phyloP scores from a whole-genome alignment of 2,329 filamentous ascomycete species.

The Dactylellina leptospora region DNA sequence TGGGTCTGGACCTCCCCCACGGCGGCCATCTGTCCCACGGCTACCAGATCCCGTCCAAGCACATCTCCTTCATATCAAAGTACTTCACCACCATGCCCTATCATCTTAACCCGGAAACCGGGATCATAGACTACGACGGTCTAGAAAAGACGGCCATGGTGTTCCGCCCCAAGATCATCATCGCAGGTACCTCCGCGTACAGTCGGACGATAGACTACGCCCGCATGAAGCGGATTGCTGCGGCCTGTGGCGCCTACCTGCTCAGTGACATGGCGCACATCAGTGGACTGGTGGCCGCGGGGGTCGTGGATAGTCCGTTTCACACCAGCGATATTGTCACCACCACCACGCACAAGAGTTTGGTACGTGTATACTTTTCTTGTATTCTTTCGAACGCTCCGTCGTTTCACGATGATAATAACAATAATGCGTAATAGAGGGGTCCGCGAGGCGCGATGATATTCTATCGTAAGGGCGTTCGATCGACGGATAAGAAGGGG shows the following conservation, averaged over 20 bases:
- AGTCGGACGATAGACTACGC: constrained; percentile 95
- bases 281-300: constrained; percentile 89
- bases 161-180: constrained; percentile 94
- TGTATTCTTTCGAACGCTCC: neutral
- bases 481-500: constrained; percentile 81
- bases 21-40: constrained; percentile 96
- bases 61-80: constrained; percentile 98
- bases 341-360: constrained; percentile 96
- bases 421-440: constrained; percentile 62
- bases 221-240: constrained; percentile 86
- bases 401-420: neutral
- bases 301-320: constrained; percentile 90
- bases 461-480: constrained; percentile 94
- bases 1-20: constrained; percentile 96
- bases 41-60: constrained; percentile 91
- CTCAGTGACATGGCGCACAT: constrained; percentile 98
- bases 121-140: constrained; percentile 92
- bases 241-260: constrained; percentile 91
- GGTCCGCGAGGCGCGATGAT: constrained; percentile 97
- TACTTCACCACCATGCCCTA: constrained; percentile 99
- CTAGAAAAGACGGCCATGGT: constrained; percentile 85
- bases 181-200: constrained; percentile 95
- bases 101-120: constrained; percentile 86
- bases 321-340: constrained; percentile 91
- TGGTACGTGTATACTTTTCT: constrained; percentile 61